Evolutionary conservation across 192 early-diverging fungal genomes (phyloP).

Genomic region (Allomyces javanicus): DNA sequence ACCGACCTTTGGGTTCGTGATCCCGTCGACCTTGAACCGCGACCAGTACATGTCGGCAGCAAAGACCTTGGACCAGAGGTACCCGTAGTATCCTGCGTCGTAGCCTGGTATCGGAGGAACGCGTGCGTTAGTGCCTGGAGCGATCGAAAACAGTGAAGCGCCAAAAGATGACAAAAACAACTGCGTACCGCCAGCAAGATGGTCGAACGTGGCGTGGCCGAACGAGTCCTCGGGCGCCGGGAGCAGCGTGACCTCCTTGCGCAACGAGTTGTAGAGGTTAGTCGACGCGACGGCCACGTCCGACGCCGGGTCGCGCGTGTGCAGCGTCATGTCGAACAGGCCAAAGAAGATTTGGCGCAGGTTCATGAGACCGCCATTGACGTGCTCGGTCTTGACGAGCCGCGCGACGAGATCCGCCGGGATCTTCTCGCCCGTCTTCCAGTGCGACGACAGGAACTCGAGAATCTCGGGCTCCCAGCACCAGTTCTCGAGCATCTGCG

Average conservation of each 20-base stretch:
- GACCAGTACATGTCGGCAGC: slow-evolving; percentile 63
- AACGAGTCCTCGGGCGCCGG: slow-evolving; percentile 10
- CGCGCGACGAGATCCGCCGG: slow-evolving; percentile 47
- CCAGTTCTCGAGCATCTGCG: slow-evolving; percentile 83
- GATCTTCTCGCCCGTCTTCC: slow-evolving; percentile 45
- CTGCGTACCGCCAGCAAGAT: slow-evolving; percentile 57
- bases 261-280: slow-evolving; percentile 19
- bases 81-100: slow-evolving; percentile 44
- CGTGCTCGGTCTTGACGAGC: slow-evolving; percentile 53
- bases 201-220: slow-evolving; percentile 26
- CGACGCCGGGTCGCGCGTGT: slow-evolving; percentile 28
- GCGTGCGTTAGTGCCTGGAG: too few relatives aligned
- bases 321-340: slow-evolving; percentile 53
- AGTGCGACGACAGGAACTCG: slow-evolving; percentile 39
- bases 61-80: slow-evolving; percentile 59
- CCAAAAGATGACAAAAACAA: background rate
- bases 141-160: background rate
- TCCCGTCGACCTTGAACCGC: slow-evolving; percentile 39
- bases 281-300: slow-evolving; percentile 13
- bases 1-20: slow-evolving; percentile 36
- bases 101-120: too few relatives aligned
- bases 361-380: slow-evolving; percentile 47
- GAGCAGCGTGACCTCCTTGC: slow-evolving; percentile 16
- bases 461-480: slow-evolving; percentile 40
- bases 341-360: slow-evolving; percentile 63